These are phyloP conservation scores for Blastomyces percursus DNA, from an alignment of 2,329 filamentous ascomycete genomes.

Conservation along the genomic window DNA sequence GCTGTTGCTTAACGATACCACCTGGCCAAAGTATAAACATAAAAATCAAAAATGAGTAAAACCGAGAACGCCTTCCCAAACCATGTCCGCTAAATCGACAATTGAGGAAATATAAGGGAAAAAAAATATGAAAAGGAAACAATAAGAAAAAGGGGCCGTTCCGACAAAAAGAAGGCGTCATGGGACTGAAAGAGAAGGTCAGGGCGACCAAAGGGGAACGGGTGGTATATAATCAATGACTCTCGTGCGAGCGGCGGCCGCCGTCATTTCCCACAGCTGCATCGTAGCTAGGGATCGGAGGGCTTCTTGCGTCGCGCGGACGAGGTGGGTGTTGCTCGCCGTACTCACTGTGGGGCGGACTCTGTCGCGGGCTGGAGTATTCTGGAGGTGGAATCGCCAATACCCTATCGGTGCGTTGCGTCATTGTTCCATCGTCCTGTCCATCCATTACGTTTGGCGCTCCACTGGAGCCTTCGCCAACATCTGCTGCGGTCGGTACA, in stretches of 20 bases:
- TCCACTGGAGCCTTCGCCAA: conserved; percentile 59
- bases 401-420: background rate
- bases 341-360: conserved; percentile 21
- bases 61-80: conserved; percentile 14
- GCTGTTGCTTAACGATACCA: background rate
- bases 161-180: conserved; percentile 1
- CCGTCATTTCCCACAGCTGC: conserved; percentile 50
- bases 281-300: conserved; percentile 74
- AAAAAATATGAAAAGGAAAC: background rate
- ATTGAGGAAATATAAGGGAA: background rate
- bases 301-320: conserved; percentile 36
- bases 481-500: conserved; percentile 54
- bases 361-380: conserved; percentile 50
- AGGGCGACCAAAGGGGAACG: background rate
- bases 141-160: background rate
- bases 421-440: conserved; percentile 17
- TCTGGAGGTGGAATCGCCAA: conserved; percentile 56
- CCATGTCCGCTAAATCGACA: conserved; percentile 22
- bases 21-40: background rate
- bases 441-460: conserved; percentile 15
- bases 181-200: background rate
- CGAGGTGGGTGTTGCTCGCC: background rate
- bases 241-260: background rate
- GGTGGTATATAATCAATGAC: background rate
- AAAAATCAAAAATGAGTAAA: background rate